Conservation (phyloP, 495 filamentous ascomycete species). For the Penicillium maclennaniae region DNA sequence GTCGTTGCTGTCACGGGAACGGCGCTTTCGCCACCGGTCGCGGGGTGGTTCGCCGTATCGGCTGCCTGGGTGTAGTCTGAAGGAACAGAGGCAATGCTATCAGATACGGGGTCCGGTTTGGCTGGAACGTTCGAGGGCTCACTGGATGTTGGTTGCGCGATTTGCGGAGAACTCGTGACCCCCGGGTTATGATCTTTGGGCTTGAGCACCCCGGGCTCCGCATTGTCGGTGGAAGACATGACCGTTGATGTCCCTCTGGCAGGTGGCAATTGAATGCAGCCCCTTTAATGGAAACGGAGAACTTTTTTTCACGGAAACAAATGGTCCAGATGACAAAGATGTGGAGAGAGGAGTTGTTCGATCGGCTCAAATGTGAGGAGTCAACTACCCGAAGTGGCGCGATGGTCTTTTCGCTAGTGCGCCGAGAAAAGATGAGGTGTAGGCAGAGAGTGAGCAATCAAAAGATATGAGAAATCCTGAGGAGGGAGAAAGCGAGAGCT, state of each 20-base stretch:
- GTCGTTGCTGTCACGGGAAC: slow-evolving; percentile 23
- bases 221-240: slow-evolving; percentile 30
- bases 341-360: slow-evolving; percentile 4
- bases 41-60: slow-evolving; percentile 20
- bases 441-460: background rate
- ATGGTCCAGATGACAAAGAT: background rate
- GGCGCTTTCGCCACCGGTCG: slow-evolving; percentile 25
- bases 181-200: slow-evolving; percentile 17
- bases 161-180: slow-evolving; percentile 22
- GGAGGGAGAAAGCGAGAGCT: background rate
- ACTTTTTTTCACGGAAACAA: slow-evolving; percentile 9
- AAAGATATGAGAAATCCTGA: background rate
- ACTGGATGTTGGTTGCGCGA: background rate
- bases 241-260: slow-evolving; percentile 8
- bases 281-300: slow-evolving; percentile 1
- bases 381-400: slow-evolving; percentile 16
- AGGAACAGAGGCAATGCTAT: background rate
- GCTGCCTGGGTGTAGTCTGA: slow-evolving; percentile 16
- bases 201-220: slow-evolving; percentile 18
- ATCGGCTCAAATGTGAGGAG: slow-evolving; percentile 25
- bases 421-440: background rate
- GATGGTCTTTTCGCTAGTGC: slow-evolving; percentile 16
- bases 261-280: slow-evolving; percentile 14
- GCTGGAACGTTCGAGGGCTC: slow-evolving; percentile 9
- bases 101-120: slow-evolving; percentile 1